phyloP scores from a whole-genome alignment of 2,329 filamentous ascomycete genomes.

The Chrysoporthe cubensis region DNA sequence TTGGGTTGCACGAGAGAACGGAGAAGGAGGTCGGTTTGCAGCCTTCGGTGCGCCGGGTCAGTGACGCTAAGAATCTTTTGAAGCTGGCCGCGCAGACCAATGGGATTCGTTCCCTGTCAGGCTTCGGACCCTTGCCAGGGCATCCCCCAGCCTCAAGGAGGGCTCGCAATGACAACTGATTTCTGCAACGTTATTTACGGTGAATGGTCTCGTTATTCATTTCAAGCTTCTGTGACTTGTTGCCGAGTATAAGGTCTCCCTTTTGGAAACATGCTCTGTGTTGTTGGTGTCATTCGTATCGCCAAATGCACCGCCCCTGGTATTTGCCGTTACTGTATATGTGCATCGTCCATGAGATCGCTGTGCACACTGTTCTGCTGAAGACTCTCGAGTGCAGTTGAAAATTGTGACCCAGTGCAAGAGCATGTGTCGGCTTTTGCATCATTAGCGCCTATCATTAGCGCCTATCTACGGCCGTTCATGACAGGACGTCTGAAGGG shows the following conservation, averaged over 20 bases:
- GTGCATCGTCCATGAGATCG: no score
- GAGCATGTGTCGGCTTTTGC: no score
- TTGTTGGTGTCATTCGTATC: no score
- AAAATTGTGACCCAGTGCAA: no score
- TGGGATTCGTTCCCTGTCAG: neutral
- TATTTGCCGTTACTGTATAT: no score
- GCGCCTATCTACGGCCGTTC: no score
- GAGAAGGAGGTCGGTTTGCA: neutral
- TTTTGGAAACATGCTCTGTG: neutral
- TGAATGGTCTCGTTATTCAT: neutral
- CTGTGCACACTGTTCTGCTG: no score
- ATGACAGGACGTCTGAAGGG: no score
- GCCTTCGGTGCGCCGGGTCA: neutral
- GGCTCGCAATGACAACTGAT: neutral
- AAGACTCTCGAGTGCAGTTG: no score
- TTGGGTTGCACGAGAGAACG: neutral
- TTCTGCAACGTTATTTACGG: neutral
- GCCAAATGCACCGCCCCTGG: no score
- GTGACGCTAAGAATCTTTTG: constrained; percentile 20
- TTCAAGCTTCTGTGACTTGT: neutral
- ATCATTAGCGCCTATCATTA: no score
- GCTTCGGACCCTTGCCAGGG: neutral
- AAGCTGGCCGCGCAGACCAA: constrained; percentile 7
- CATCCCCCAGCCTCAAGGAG: neutral
- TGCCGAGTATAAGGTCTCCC: neutral